Conservation (phyloP, 768 basidiomycete genomes). For the Dictyophora rubrovolvata region DNA sequence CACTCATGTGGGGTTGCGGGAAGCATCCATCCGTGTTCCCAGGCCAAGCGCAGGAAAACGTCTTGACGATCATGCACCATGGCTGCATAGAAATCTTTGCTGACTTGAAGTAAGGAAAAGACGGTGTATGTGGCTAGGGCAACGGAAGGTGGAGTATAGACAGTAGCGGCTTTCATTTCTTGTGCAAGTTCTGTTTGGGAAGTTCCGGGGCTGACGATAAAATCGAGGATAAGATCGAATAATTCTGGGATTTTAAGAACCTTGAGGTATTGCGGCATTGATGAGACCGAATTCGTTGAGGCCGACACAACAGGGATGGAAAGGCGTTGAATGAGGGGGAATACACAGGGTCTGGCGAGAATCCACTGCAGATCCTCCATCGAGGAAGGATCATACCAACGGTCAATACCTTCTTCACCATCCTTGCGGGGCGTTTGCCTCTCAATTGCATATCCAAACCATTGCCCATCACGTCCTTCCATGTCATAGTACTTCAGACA, state of each 20-base stretch:
- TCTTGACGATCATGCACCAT: conserved; percentile 9
- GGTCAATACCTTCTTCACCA: not conserved
- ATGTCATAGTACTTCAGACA: conserved; percentile 13
- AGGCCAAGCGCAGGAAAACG: conserved; percentile 12
- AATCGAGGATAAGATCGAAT: conserved; percentile 7
- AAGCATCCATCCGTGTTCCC: conserved; percentile 13
- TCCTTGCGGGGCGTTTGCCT: not conserved
- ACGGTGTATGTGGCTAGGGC: conserved; percentile 8
- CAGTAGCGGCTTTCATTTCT: not conserved
- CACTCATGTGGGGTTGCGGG: conserved; percentile 10
- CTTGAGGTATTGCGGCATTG: not conserved
- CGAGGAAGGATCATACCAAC: not conserved
- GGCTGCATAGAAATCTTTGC: conserved; percentile 6
- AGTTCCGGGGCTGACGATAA: not conserved
- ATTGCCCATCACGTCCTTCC: conserved; percentile 1
- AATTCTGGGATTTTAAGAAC: conserved; percentile 4
- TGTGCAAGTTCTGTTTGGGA: not conserved
- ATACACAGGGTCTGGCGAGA: not conserved
- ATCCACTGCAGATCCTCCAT: not conserved
- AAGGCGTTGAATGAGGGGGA: not conserved
- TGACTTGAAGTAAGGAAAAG: conserved; percentile 10
- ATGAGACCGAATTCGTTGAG: not conserved
- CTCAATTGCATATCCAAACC: not conserved
- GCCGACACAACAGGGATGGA: not conserved
- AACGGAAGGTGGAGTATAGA: conserved; percentile 6